Base-by-base conservation (phyloP, 2,329 filamentous ascomycete genomes). In the Alternaria hordeiaustralica region DNA sequence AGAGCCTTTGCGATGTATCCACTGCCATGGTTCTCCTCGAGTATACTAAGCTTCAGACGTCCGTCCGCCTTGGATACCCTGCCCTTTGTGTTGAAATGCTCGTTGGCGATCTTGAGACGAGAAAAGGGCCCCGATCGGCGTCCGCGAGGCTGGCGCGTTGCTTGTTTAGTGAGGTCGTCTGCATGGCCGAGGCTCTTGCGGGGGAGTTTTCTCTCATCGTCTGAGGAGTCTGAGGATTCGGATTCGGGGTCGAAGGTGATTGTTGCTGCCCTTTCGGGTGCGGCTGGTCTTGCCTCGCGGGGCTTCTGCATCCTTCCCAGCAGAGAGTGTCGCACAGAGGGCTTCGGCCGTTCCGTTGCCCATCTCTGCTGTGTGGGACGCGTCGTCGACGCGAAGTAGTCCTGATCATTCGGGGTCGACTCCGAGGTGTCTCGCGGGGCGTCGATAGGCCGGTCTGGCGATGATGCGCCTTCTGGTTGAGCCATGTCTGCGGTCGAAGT, bases 1-100 rank as follows among this genome's bases (percentile, higher is more conserved):
- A 94, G 82, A 4, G 90, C 90, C 73, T 93, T 93, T 46, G 90
- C 90, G 25, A 94, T 82, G 69, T 92, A 93, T 11, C 91, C 91
- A 1, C 83, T 89, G 67, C 90, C 88, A 60, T 86, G 86, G 2
- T 87, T 90, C 74, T 94, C 91, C 57, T 90, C 89, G 8, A 73
- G 46, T 72, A 94, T 85, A 5, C 89, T 90, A 65, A 94, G 92
- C 65, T 88, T 88, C 53, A 94, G 79, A 21, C 92, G 85, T 0
- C 92, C 92, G 75, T 94, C 91, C 50, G 82, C 85, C 76, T 88
- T 90, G 3, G 86, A 88, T 1, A 92, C 86, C 65, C 84, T 88
- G 23, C 90, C 90, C 65, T 85, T 88, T 1, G 88, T 91, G 20
- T 82, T 84, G 78, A 89, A 91, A 54, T 90, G 82, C 4, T 91